A percentile compares a stretch with the other conserved stretches of the same genome.
phyloP scores from a whole-genome alignment of 306 rosid species.

The Mucuna pruriens region DNA sequence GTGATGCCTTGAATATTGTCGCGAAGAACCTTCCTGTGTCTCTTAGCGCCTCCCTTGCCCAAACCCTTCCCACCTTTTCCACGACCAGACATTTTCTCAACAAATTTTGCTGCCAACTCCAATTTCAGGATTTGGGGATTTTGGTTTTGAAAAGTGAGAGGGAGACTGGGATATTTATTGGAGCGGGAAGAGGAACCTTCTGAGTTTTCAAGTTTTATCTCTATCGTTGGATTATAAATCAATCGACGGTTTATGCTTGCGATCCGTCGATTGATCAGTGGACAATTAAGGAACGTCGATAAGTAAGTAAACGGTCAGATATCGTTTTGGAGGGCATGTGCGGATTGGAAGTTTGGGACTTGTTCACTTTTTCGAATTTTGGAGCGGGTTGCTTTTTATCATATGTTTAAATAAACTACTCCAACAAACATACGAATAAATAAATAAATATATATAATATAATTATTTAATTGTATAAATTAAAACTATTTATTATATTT shows the following conservation, averaged over 20 bases:
- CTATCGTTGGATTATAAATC: background rate
- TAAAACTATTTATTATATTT: too few relatives aligned
- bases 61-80: slow-evolving; percentile 33
- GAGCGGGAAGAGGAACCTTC: background rate
- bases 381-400: too few relatives aligned
- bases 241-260: background rate
- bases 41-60: slow-evolving; percentile 47
- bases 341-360: background rate
- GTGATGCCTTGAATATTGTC: slow-evolving; percentile 48
- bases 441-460: too few relatives aligned
- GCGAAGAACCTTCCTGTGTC: slow-evolving; percentile 44
- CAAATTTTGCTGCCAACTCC: background rate
- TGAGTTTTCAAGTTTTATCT: background rate
- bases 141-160: background rate
- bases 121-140: background rate
- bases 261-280: background rate
- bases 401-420: too few relatives aligned
- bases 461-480: too few relatives aligned
- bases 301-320: background rate
- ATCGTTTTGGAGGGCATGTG: background rate
- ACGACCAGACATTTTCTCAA: slow-evolving; percentile 7
- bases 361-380: background rate
- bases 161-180: background rate
- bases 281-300: background rate
- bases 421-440: too few relatives aligned